Evolutionary conservation across 805 yeast species (phyloP).

Genomic region (Scheffersomyces coipomensis): DNA sequence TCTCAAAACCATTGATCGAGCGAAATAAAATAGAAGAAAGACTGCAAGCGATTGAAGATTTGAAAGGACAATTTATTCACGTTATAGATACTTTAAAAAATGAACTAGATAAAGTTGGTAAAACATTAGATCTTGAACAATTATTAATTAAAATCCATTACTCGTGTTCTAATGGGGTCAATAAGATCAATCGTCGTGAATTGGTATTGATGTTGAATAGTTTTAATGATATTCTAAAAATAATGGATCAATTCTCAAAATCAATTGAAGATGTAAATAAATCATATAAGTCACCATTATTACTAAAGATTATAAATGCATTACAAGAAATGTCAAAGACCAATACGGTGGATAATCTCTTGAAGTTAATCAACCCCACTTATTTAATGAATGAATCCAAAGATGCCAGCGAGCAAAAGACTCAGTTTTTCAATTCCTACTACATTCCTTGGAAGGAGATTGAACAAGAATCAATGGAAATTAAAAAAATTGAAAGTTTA

Average conservation of each 20-base stretch:
- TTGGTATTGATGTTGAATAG: conserved; percentile 27
- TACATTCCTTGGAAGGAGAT: conserved; percentile 40
- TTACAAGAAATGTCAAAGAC: conserved; percentile 32
- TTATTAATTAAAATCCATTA: conserved; percentile 38
- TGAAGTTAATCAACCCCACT: conserved; percentile 52
- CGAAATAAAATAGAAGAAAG: conserved; percentile 57
- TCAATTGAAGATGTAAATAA: conserved; percentile 27
- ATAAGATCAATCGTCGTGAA: conserved; percentile 31
- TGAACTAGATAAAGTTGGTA: conserved; percentile 22
- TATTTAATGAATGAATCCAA: conserved; percentile 49
- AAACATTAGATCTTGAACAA: conserved; percentile 31
- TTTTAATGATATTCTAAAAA: conserved; percentile 23
- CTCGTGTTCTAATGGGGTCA: conserved; percentile 11
- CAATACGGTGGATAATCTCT: conserved; percentile 30
- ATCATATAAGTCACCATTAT: conserved; percentile 28
- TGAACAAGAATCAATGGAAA: conserved; percentile 29
- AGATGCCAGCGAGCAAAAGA: conserved; percentile 43
- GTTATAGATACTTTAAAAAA: conserved; percentile 30
- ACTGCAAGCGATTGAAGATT: conserved; percentile 48
- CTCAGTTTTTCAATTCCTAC: conserved; percentile 40
- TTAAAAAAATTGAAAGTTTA: conserved; percentile 42
- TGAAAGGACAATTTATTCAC: conserved; percentile 27
- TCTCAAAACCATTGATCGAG: conserved; percentile 65
- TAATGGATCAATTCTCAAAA: conserved; percentile 30
- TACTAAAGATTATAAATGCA: conserved; percentile 36